Evolutionary conservation across 257 asterid species (phyloP).

Genomic region (Fraxinus americana): DNA sequence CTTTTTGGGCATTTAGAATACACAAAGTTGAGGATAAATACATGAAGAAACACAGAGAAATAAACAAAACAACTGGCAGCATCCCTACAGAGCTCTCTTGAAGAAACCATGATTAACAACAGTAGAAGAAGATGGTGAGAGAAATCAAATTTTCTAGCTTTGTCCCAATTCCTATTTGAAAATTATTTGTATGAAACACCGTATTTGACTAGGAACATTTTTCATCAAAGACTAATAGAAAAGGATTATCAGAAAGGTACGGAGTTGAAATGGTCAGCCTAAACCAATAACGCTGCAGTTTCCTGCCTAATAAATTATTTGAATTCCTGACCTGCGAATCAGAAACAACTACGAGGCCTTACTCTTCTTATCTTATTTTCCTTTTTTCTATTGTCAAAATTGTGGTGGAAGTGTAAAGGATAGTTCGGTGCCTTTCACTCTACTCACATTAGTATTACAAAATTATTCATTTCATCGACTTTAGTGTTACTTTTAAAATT

Average conservation of each 20-base stretch:
- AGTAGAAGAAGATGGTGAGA: background rate
- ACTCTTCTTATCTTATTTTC: too few relatives aligned
- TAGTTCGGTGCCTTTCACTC: background rate
- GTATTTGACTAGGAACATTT: background rate
- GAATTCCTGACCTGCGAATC: conserved; percentile 4
- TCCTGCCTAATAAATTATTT: background rate
- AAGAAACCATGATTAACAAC: background rate
- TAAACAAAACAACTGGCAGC: background rate
- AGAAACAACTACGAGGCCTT: background rate
- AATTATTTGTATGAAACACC: background rate
- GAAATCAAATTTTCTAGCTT: background rate
- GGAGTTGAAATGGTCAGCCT: background rate
- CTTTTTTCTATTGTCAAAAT: too few relatives aligned
- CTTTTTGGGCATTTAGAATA: conserved; percentile 31
- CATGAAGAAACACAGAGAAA: background rate
- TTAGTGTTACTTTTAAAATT: too few relatives aligned
- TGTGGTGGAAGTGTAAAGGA: background rate
- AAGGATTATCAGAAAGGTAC: background rate
- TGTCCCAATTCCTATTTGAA: background rate
- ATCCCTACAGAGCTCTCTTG: background rate
- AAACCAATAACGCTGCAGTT: background rate
- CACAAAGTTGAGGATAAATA: conserved; percentile 11
- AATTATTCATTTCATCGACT: background rate
- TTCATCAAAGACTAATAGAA: background rate
- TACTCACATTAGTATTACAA: too few relatives aligned